phyloP scores from a whole-genome alignment of 2,329 filamentous ascomycete species.

The Arthrobotrys sphaeroides region DNA sequence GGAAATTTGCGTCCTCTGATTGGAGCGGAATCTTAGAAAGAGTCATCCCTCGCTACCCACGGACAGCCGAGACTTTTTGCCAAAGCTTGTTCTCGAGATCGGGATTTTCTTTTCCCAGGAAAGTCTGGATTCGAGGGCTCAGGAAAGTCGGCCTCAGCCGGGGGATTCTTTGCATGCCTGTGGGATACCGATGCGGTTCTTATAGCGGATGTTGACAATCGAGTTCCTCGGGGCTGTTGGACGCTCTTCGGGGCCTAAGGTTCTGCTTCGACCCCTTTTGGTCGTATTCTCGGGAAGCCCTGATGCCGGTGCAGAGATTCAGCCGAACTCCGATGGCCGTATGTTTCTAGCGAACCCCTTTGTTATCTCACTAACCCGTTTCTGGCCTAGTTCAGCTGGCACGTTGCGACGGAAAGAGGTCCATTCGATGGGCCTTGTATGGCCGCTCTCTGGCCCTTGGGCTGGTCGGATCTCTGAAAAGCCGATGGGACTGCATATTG shows the following conservation, averaged over 20 bases:
- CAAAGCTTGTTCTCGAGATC: constrained; percentile 30
- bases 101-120: too few relatives aligned
- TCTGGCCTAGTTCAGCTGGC: constrained; percentile 2
- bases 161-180: neutral
- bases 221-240: neutral
- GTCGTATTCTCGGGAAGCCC: constrained; percentile 18
- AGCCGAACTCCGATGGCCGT: constrained; percentile 32
- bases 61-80: constrained; percentile 16
- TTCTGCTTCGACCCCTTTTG: neutral
- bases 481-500: constrained; percentile 14
- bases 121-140: too few relatives aligned
- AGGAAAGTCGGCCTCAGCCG: neutral
- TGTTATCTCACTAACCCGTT: constrained; percentile 41
- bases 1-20: neutral
- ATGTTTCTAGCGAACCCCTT: constrained; percentile 21
- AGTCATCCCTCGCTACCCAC: constrained; percentile 35
- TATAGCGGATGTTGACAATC: neutral
- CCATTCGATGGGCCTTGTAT: neutral
- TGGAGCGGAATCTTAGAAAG: constrained; percentile 9
- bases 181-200: too few relatives aligned
- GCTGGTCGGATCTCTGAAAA: constrained; percentile 7
- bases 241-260: constrained; percentile 4
- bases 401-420: constrained; percentile 22
- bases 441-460: neutral
- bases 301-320: constrained; percentile 17